phyloP scores from a whole-genome alignment of 129 eudicot species.

The Tagetes patula region DNA sequence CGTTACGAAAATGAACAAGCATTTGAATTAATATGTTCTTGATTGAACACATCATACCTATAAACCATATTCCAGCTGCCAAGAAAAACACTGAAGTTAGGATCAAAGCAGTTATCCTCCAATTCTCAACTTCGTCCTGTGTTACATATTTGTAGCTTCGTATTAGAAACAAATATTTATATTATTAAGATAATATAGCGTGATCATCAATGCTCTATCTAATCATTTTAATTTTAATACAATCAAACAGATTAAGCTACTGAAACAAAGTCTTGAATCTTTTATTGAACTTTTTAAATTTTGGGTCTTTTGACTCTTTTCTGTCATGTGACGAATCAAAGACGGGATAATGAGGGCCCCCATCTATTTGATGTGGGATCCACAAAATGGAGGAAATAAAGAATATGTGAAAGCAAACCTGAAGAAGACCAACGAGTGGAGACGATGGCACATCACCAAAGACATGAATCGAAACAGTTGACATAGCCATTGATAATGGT shows the following conservation, averaged over 20 bases:
- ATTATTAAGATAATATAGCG: background rate
- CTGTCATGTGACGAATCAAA: background rate
- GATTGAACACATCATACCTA: constrained; percentile 39
- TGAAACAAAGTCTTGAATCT: background rate
- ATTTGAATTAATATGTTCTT: background rate
- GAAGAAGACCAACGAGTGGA: constrained; percentile 92
- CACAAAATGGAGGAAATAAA: background rate
- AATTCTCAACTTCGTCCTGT: constrained; percentile 71
- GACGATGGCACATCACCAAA: constrained; percentile 97
- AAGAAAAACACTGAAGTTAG: constrained; percentile 62
- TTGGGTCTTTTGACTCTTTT: background rate
- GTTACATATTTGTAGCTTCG: constrained; percentile 4
- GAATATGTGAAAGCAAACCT: constrained; percentile 44
- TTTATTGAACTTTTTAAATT: background rate
- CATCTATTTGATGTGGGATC: background rate
- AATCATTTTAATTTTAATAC: constrained; percentile 1
- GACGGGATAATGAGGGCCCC: background rate
- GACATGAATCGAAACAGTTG: constrained; percentile 84
- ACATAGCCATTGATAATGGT: constrained; percentile 92
- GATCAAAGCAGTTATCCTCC: constrained; percentile 66
- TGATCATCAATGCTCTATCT: background rate
- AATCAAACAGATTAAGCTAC: constrained; percentile 1
- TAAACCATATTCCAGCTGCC: constrained; percentile 70
- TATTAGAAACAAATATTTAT: background rate
- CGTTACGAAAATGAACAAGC: too few species aligned